phyloP scores from a whole-genome alignment of 805 yeast genomes.

The Starmerella vitae region DNA sequence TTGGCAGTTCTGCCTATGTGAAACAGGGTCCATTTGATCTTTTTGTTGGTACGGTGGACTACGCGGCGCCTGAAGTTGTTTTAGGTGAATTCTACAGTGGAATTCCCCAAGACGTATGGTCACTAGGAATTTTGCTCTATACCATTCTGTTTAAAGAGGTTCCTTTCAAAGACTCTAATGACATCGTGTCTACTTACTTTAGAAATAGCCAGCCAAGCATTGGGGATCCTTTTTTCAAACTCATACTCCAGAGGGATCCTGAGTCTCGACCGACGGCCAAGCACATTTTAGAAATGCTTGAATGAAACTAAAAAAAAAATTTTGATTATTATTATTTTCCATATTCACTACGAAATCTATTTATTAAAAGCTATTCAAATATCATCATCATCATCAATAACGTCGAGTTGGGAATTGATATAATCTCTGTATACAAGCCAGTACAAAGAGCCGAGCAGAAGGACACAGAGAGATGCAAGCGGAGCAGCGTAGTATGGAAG shows the following conservation, averaged over 20 bases:
- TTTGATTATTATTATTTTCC: not conserved
- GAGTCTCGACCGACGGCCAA: conserved; percentile 10
- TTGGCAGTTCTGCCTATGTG: conserved; percentile 87
- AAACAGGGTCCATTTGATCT: conserved; percentile 92
- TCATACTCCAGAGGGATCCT: conserved; percentile 4
- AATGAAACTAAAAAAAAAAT: not conserved
- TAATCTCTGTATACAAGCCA: conserved; percentile 23
- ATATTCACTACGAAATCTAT: not conserved
- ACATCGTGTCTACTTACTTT: conserved; percentile 80
- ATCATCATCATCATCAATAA: not conserved
- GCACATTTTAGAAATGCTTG: not conserved
- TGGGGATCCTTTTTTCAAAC: conserved; percentile 6
- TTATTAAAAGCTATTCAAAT: not conserved
- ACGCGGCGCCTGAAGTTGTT: conserved; percentile 94
- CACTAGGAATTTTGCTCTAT: conserved; percentile 78
- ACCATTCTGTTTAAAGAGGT: conserved; percentile 87
- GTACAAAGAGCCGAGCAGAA: conserved; percentile 33
- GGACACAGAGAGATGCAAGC: conserved; percentile 37
- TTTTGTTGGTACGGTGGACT: conserved; percentile 93
- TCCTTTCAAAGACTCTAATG: conserved; percentile 91
- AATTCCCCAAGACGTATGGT: conserved; percentile 94
- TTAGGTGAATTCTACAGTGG: conserved; percentile 84
- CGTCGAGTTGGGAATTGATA: conserved; percentile 2
- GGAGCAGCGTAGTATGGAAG: conserved; percentile 51
- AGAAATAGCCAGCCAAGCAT: conserved; percentile 2